Evolutionary conservation across 495 filamentous ascomycete species (phyloP), one percentile per base, ranked within the genome.

Genomic region (Tuber magnatum): DNA sequence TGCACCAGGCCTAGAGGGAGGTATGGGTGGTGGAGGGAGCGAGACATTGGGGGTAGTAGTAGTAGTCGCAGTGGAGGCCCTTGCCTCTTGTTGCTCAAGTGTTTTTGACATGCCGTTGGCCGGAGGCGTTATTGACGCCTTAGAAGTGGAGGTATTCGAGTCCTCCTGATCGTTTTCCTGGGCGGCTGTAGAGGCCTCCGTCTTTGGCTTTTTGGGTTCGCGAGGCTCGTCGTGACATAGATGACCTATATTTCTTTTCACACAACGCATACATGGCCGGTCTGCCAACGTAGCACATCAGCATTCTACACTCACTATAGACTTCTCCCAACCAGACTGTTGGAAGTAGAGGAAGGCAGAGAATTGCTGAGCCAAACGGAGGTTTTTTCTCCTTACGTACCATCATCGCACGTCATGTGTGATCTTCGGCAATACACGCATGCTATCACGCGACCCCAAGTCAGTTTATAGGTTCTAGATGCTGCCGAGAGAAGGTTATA

Each of bases 371-470:
- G 74, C 51, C 46, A 73, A 72, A 80, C 83, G 82, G 77, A 78
- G 81, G 76, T 68, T 73, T 77, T 71, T 71, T 69, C 84, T 84
- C 83, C 85, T 82, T 85, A 90, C 93, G 89, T 94, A 97, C 94
- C 87, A 94, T 83, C 92, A 89, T 99, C 96, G 89, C 95, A 99
- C 84, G 96, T 98, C 95, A 99, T 99, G 91, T 99, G 95, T 92
- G 95, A 98, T 88, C 95, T 92, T 84, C 96, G 92, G 88, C 95
- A 99, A 86, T 98, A 99, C 83, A 98, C 92, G 87, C 95, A 99
- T 81, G 95, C 94, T 98, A 88, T 85, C 83, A 86, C 84, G 84
- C 83, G 86, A 79, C 79, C 81, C 83, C 83, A 80, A 81, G 85
- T 89, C 80, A 81, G 80, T 81, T 70, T 79, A 74, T 72, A 78